Base-by-base conservation (phyloP, 2,329 filamentous ascomycete genomes). In the Fusarium newnesense region DNA sequence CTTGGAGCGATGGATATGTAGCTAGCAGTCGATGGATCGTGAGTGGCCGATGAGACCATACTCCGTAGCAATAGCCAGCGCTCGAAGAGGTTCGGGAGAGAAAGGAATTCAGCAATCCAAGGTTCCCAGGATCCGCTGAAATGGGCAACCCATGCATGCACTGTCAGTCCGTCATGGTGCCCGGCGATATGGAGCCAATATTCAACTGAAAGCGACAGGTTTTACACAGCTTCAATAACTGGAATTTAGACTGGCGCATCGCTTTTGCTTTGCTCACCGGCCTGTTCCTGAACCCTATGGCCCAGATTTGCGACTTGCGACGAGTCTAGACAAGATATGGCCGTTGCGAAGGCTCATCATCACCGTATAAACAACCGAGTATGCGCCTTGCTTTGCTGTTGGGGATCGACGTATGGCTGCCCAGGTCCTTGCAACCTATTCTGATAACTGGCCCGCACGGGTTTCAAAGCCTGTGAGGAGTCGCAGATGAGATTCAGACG, bases 1-100 rank as follows among this genome's bases (percentile, higher is more conserved):
- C 64, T 64, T 77, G 60, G 69, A 69, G 72, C 71, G 66, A 66
- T 50, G 63, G 58, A 64, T 58, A 76, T 75, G 76, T 77, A 75
- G 69, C 76, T 77, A 77, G 66, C 52, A 67, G 57, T 50, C 44
- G 53, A 77, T 75, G 75, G 69, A 75, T 77, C 66, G 67, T 67
- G 63, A 74, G 65, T 72, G 76, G 69, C 63, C 74, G 68, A 70
- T 73, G 60, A 62, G 61, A 58, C 18, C 43, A 18, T 50, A 28
- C 42, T 50, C 36, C 11, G 42, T 43, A 43, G 34, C 52, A 73
- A 56, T 63, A 66, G 58, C 36, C 53, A 74, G 61, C 68, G 58
- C 58, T 67, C 46, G 57, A 65, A 66, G 52, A 73, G 57, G 58
- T 74, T 74, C 71, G 71, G 67, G 56, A 74, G 71, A 57, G 64